A percentile compares a stretch with the other conserved stretches of the same genome.
Evolutionary conservation across 192 early-diverging fungal genomes (phyloP).

Genomic region (Umbelopsis sp.): DNA sequence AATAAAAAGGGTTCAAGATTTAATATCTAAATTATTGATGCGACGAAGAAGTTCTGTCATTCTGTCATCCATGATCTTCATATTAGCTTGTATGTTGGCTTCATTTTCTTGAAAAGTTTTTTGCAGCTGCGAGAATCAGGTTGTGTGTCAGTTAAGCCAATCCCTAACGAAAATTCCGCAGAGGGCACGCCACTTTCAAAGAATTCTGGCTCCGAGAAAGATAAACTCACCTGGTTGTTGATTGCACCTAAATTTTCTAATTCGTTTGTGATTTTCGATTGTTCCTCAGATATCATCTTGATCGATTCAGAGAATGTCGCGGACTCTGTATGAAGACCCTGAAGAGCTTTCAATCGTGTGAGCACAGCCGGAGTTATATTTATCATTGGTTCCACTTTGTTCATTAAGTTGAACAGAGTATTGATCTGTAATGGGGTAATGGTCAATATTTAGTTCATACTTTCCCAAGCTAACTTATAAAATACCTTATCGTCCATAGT

Average conservation of each 20-base stretch:
- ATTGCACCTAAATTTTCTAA: slow-evolving; percentile 64
- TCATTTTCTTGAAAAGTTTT: slow-evolving; percentile 63
- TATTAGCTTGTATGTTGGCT: slow-evolving; percentile 59
- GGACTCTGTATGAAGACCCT: slow-evolving; percentile 81
- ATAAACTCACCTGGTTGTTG: slow-evolving; percentile 43
- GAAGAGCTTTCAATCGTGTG: slow-evolving; percentile 74
- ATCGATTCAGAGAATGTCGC: slow-evolving; percentile 76
- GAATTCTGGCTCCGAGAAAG: too few species aligned
- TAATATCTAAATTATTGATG: slow-evolving; percentile 27
- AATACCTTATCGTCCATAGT: slow-evolving; percentile 46
- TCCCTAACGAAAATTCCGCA: too few species aligned
- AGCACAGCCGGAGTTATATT: slow-evolving; percentile 79
- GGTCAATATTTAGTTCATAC: too few species aligned
- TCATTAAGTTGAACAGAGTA: slow-evolving; percentile 67
- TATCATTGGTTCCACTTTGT: slow-evolving; percentile 78
- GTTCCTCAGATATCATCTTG: slow-evolving; percentile 70
- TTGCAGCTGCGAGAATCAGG: slow-evolving; percentile 42
- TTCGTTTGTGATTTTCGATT: slow-evolving; percentile 67
- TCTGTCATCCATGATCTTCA: slow-evolving; percentile 64
- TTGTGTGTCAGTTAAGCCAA: not conserved
- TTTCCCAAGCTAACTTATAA: not conserved
- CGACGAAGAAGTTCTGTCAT: slow-evolving; percentile 66
- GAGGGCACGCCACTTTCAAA: not conserved
- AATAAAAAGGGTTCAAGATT: not conserved
- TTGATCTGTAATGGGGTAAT: slow-evolving; percentile 49